Percentiles rank a stretch among this genome's conserved stretches.
phyloP scores from a whole-genome alignment of 2,329 filamentous ascomycete species.

The Gnomoniopsis sp. region DNA sequence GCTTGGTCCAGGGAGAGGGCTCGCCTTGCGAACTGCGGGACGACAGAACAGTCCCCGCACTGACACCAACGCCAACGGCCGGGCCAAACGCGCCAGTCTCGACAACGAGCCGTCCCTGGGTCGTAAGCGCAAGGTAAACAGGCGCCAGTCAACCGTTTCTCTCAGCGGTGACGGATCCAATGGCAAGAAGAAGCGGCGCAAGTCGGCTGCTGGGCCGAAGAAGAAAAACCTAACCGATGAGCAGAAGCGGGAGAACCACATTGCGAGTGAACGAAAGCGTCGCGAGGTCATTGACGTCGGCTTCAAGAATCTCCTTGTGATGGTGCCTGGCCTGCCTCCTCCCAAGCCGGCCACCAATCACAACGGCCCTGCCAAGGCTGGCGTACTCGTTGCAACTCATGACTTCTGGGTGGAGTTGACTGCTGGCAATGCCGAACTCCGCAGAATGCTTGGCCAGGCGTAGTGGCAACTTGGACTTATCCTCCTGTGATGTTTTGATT shows the following conservation, averaged over 20 bases:
- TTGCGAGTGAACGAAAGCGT: slow-evolving; percentile 82
- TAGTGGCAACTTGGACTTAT: too few species aligned
- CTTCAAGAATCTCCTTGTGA: slow-evolving; percentile 72
- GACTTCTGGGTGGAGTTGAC: too few species aligned
- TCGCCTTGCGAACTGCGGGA: slow-evolving; percentile 23
- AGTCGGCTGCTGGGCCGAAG: slow-evolving; percentile 46
- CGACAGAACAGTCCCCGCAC: slow-evolving; percentile 26
- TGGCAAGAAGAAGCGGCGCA: slow-evolving; percentile 82
- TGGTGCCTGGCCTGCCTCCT: slow-evolving; percentile 78
- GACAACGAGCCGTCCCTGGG: slow-evolving; percentile 38
- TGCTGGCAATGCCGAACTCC: too few species aligned
- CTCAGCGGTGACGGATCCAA: slow-evolving; percentile 52
- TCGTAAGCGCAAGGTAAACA: slow-evolving; percentile 48
- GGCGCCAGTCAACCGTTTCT: slow-evolving; percentile 32
- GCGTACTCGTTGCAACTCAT: too few species aligned
- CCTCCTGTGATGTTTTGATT: too few species aligned
- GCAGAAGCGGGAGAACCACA: slow-evolving; percentile 83
- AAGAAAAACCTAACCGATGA: slow-evolving; percentile 75
- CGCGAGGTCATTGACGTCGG: slow-evolving; percentile 77
- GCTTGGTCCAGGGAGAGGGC: slow-evolving; percentile 22
- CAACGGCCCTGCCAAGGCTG: slow-evolving; percentile 72
- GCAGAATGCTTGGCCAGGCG: too few species aligned
- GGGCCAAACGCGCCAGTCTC: slow-evolving; percentile 39
- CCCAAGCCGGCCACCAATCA: slow-evolving; percentile 67
- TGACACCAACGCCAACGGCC: slow-evolving; percentile 34